phyloP scores from a whole-genome alignment of 139 green algal genomes.

The Zygnema cylindricum region DNA sequence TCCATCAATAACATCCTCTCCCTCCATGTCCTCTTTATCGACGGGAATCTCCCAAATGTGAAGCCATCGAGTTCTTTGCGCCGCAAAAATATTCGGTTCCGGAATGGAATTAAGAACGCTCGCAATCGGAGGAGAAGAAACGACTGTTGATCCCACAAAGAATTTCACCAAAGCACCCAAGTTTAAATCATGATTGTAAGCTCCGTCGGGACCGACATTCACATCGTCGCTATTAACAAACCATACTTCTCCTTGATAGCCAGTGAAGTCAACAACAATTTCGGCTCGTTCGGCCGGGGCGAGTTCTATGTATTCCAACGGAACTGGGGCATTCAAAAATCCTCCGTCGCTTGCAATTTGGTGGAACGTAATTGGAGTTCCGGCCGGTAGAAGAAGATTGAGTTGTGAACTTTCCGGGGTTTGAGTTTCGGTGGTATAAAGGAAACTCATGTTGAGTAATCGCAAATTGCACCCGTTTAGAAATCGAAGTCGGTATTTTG shows the following conservation, averaged over 20 bases:
- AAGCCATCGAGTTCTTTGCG: not conserved
- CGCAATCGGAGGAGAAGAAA: not conserved
- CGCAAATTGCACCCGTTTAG: slow-evolving; percentile 9
- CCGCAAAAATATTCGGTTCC: not conserved
- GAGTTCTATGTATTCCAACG: not conserved
- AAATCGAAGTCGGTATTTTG: slow-evolving; percentile 23
- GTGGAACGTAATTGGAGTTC: not conserved
- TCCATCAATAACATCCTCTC: not conserved
- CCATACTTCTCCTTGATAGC: not conserved
- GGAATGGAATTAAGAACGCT: not conserved
- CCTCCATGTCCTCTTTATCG: not conserved
- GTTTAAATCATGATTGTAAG: not conserved
- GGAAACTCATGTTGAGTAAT: slow-evolving; percentile 25
- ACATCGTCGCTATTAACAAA: not conserved
- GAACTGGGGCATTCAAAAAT: slow-evolving; percentile 13
- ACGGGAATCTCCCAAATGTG: not conserved
- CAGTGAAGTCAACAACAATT: slow-evolving; percentile 24
- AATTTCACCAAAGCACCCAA: not conserved
- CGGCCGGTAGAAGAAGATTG: not conserved
- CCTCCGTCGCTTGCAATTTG: slow-evolving; percentile 53
- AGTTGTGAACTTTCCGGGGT: not conserved
- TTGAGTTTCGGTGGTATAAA: not conserved
- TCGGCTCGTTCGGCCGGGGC: slow-evolving; percentile 22
- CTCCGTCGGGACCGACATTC: not conserved
- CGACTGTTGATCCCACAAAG: not conserved